These are phyloP conservation scores for Xylaria sp. DNA, from an alignment of 2,329 filamentous ascomycete genomes.

Conservation along the genomic window DNA sequence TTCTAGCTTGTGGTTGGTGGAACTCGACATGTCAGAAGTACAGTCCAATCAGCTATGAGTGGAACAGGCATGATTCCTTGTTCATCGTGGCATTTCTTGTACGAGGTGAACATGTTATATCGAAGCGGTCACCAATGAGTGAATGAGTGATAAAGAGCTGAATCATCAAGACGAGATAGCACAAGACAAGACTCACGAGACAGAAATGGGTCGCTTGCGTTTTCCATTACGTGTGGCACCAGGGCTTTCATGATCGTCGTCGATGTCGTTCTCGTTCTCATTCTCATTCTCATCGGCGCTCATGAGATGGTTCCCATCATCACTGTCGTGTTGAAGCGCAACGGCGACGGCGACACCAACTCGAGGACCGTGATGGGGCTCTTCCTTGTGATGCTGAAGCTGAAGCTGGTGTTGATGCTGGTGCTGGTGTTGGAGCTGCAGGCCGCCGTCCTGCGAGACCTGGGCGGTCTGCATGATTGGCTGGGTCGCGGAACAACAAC, in stretches of 20 bases:
- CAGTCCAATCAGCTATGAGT: conserved; percentile 12
- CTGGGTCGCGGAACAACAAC: conserved; percentile 7
- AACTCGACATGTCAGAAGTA: conserved; percentile 36
- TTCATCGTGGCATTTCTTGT: too few species aligned
- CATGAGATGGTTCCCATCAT: conserved; percentile 55
- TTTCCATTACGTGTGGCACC: conserved; percentile 60
- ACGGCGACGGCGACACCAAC: conserved; percentile 23
- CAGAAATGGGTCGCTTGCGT: conserved; percentile 69
- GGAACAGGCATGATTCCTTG: background rate
- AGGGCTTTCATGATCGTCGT: conserved; percentile 49
- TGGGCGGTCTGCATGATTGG: conserved; percentile 42
- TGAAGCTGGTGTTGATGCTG: conserved; percentile 20
- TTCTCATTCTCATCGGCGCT: conserved; percentile 56
- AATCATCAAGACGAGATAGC: conserved; percentile 9
- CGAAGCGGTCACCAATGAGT: background rate
- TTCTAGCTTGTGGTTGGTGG: conserved; percentile 15
- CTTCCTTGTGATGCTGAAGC: conserved; percentile 26
- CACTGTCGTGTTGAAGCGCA: conserved; percentile 56
- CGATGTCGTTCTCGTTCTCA: conserved; percentile 15
- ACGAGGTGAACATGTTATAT: background rate
- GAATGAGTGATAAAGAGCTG: background rate
- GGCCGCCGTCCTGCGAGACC: conserved; percentile 40
- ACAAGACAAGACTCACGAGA: conserved; percentile 58
- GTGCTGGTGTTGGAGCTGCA: conserved; percentile 30
- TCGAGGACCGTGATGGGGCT: conserved; percentile 42